Evolutionary conservation across 768 basidiomycete genomes (phyloP).

Genomic region (Omphalotus guepiniiformis): DNA sequence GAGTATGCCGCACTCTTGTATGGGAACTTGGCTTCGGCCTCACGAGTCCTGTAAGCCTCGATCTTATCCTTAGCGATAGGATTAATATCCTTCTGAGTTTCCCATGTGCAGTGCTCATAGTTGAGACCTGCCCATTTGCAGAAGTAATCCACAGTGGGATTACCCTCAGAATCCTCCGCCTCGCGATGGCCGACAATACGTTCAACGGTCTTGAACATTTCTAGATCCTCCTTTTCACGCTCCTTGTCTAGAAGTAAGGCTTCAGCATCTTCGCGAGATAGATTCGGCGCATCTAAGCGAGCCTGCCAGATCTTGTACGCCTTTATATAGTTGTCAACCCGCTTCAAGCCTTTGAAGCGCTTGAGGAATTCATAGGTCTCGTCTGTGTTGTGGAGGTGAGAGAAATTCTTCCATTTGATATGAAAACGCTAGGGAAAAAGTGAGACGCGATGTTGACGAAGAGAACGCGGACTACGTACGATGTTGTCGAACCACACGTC

Average conservation of each 20-base stretch:
- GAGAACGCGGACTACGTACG: constrained; percentile 38
- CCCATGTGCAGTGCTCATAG: constrained; percentile 97
- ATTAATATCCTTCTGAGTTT: constrained; percentile 74
- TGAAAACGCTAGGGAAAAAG: constrained; percentile 74
- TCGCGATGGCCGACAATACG: constrained; percentile 82
- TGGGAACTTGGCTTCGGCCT: constrained; percentile 77
- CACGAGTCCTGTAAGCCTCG: constrained; percentile 71
- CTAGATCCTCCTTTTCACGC: constrained; percentile 86
- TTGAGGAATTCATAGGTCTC: constrained; percentile 96
- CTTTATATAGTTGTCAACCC: constrained; percentile 99
- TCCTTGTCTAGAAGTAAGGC: constrained; percentile 87
- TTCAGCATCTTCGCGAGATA: constrained; percentile 86
- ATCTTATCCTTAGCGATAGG: constrained; percentile 75
- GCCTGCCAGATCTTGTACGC: constrained; percentile 72
- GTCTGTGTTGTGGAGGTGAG: constrained; percentile 98
- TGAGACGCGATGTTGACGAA: constrained; percentile 5
- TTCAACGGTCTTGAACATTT: constrained; percentile 88
- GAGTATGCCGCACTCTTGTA: constrained; percentile 74
- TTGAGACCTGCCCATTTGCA: constrained; percentile 95
- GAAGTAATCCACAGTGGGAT: constrained; percentile 67
- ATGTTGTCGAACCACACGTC: constrained; percentile 89
- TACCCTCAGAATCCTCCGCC: constrained; percentile 38
- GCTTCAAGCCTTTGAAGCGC: constrained; percentile 91
- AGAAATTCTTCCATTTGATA: constrained; percentile 99
- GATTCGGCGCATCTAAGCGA: constrained; percentile 56